Evolutionary conservation across 495 filamentous ascomycete genomes (phyloP), one percentile per base, ranked within the genome.

Genomic region (Extremus antarcticus): DNA sequence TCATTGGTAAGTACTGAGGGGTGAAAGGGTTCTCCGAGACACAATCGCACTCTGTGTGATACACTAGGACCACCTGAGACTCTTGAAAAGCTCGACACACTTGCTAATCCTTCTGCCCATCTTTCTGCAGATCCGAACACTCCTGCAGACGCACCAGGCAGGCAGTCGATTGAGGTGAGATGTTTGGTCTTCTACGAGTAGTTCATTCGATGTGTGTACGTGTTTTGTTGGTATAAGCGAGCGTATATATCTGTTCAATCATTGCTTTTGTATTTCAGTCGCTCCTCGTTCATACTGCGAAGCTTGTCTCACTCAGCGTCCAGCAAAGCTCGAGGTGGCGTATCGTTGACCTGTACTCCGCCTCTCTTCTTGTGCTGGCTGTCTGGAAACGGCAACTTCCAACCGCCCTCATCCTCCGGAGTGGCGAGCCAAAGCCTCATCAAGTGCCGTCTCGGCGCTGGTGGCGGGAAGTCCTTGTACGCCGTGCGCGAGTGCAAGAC

Each of bases 341-440:
- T 83, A 68, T 94, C 77, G 70, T 94, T 79, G 15, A 95, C 88
- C 70, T 92, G 89, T 47, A 94, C 82, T 0, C 89, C 89, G 0
- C 89, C 87, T 19, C 89, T 71, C 74, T 92, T 94, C 77, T 86
- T 86, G 75, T 90, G 82, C 55, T 78, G 71, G 46, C 79, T 82
- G 74, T 92, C 89, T 59, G 78, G 78, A 68, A 89, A 91, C 15
- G 87, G 87, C 69, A 94, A 68, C 50, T 78, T 83, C 89, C 88
- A 94, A 0, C 89, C 88, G 0, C 88, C 89, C 68, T 94, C 89
- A 20, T 68, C 67, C 71, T 91, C 87, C 0, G 88, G 88, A n/a
- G 84, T 87, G 4, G 84, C 80, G 51, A 95, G 67, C 89, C 89
- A 95, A 53, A 94, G 66, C n/a, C 89, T 72, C 78, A 95, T 84